Conservation (phyloP, 2,329 filamentous ascomycete genomes). For the Ambrosiella beaveri region DNA sequence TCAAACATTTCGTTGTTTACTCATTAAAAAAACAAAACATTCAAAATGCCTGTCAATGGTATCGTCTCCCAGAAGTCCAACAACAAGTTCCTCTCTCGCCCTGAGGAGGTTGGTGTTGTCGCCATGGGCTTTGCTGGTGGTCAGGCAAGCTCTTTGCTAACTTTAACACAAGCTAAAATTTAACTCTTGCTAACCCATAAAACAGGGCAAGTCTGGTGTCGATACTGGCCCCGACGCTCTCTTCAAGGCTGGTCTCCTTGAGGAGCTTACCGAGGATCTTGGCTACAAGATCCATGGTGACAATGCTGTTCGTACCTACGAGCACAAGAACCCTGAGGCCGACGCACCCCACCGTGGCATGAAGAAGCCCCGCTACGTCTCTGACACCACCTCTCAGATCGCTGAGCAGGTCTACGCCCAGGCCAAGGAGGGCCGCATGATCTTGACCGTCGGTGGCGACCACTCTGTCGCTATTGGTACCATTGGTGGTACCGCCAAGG, state of each 20-base stretch:
- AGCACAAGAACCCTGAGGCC: slow-evolving; percentile 48
- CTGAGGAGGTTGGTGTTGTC: slow-evolving; percentile 72
- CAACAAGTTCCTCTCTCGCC: slow-evolving; percentile 62
- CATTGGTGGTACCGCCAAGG: slow-evolving; percentile 71
- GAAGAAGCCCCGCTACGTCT: slow-evolving; percentile 83
- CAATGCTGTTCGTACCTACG: slow-evolving; percentile 63
- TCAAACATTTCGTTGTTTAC: background rate
- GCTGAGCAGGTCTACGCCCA: slow-evolving; percentile 76
- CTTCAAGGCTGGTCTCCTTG: slow-evolving; percentile 72
- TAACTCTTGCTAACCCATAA: slow-evolving; percentile 11
- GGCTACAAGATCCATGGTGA: slow-evolving; percentile 81
- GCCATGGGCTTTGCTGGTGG: slow-evolving; percentile 94
- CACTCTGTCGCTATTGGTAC: slow-evolving; percentile 94
- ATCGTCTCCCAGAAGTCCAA: slow-evolving; percentile 38
- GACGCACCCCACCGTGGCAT: slow-evolving; percentile 78
- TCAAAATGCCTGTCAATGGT: slow-evolving; percentile 14
- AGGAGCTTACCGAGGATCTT: slow-evolving; percentile 67
- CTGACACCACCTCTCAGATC: slow-evolving; percentile 65
- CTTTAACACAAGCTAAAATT: background rate
- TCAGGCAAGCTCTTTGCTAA: slow-evolving; percentile 45
- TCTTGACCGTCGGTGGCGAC: slow-evolving; percentile 86
- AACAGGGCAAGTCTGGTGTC: slow-evolving; percentile 73
- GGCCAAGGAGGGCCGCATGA: slow-evolving; percentile 65
- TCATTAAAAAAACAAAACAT: background rate
- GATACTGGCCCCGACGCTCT: slow-evolving; percentile 80